Evolutionary conservation across 306 rosid species (phyloP), one percentile per base, ranked within the genome.

Genomic region (Cicer cuneatum): DNA sequence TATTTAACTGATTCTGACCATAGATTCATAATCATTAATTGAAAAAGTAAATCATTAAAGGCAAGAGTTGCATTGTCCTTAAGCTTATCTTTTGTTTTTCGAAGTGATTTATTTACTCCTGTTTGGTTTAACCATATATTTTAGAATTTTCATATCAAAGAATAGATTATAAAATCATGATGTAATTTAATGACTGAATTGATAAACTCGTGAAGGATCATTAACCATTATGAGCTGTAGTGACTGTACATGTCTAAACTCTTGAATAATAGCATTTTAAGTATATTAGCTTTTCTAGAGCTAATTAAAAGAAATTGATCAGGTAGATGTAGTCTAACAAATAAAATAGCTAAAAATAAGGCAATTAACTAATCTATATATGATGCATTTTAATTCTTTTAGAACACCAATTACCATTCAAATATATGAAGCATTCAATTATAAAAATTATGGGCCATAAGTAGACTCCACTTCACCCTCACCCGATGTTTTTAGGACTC

Each of bases 11-110:
- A n/a, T n/a, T n/a, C n/a, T n/a, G n/a, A n/a, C n/a, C n/a, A n/a
- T n/a, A n/a, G n/a, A n/a, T n/a, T n/a, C n/a, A n/a, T n/a, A 82
- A 60, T 84, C 35, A 64, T 64, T 19, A 72, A 86, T 83, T 72
- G 81, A 78, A 83, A 58, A 51, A 35, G 67, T 14, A 77, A 59
- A 59, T 61, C 58, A 71, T 48, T 56, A n/a, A 33, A 75, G 85
- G 83, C 75, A 15, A 41, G 84, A 76, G 74, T 86, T 86, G 83
- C 85, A 79, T 69, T 80, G 88, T 73, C 81, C 45, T 65, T 16
- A 5, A 51, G 46, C 78, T 52, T 70, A 24, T 75, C 14, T 74
- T 45, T 33, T 2, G 10, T 24, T 38, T 52, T 57, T 42, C 64
- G 18, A 67, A 60, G 73, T 39, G 45, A 35, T 62, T 62, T 33